phyloP scores from a whole-genome alignment of 768 basidiomycete genomes.

The Auriscalpium vulgare region DNA sequence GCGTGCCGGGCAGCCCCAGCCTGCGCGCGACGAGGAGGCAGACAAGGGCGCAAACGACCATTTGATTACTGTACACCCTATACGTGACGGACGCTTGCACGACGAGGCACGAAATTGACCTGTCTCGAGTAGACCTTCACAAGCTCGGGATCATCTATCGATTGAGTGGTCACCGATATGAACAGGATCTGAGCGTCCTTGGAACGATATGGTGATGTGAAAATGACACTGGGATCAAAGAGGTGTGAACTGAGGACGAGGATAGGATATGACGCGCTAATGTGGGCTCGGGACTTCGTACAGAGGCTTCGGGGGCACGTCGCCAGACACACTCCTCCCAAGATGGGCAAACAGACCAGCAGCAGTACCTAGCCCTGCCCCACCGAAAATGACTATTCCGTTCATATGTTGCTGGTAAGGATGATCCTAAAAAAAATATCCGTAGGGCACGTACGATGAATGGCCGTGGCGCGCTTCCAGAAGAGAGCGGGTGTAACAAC shows the following conservation, averaged over 20 bases:
- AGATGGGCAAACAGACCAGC: slow-evolving; percentile 54
- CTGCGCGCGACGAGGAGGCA: slow-evolving; percentile 6
- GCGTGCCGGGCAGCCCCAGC: slow-evolving; percentile 7
- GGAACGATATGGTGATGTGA: neutral
- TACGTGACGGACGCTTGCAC: slow-evolving; percentile 28
- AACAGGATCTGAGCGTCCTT: too few relatives aligned
- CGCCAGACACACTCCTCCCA: slow-evolving; percentile 43
- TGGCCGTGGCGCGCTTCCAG: slow-evolving; percentile 56
- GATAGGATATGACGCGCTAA: neutral
- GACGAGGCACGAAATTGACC: slow-evolving; percentile 19
- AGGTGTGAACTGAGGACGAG: neutral
- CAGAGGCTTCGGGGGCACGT: slow-evolving; percentile 35
- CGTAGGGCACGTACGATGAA: slow-evolving; percentile 43
- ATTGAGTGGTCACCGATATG: too few relatives aligned
- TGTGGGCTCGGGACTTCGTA: slow-evolving; percentile 20
- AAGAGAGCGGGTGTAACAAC: slow-evolving; percentile 62
- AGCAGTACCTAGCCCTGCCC: slow-evolving; percentile 58
- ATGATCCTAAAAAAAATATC: neutral
- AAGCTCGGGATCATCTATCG: too few relatives aligned
- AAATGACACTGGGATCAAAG: neutral
- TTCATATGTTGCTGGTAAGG: neutral
- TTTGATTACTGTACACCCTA: slow-evolving; percentile 24
- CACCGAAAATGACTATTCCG: slow-evolving; percentile 57
- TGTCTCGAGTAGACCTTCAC: too few relatives aligned
- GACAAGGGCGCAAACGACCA: slow-evolving; percentile 15